Base-by-base conservation (phyloP, 805 yeast species). In the Tetrapisispora fleetii region DNA sequence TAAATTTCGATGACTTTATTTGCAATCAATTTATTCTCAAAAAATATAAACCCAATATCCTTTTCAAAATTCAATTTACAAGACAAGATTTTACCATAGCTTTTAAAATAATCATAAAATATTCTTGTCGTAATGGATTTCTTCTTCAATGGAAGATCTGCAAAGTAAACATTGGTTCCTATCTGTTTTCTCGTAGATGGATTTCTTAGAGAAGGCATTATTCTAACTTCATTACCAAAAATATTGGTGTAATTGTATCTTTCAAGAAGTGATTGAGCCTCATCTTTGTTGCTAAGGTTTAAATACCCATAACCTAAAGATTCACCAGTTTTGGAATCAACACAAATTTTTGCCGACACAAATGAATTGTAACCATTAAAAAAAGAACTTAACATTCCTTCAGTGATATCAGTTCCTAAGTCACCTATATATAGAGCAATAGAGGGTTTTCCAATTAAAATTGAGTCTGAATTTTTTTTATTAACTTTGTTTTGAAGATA, bases 271-370 rank as follows among this genome's bases (percentile, higher is more conserved):
- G 51, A 48, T 24, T 72, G 72, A 0, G 86, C 87, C 45, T 78
- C 83, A 4, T 62, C 57, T 41, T 70, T 68, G 8, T 63, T 64
- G 9, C 65, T 63, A 58, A 81, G 82, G 48, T 84, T 82, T 13
- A 83, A 80, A 59, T 84, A 85, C 0, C 88, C 95, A 63, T 85
- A 83, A 2, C 88, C 84, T 49, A 86, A 66, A 1, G 89, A 78
- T 43, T 73, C 65, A 18, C 75, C 75, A 16, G 76, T 69, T 36
- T 69, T 67, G 17, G 77, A 74, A 54, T 79, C 80, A 48, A 71
- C 67, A 53, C 88, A 79, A 38, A 85, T 70, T 58, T 82, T 83
- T 32, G 80, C 79, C 2, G 85, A 76, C 13, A 72, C 60, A 16
- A 82, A 69, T 0, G 81, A 69, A 9, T 74, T 70, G 48, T 52